Conservation (phyloP, 139 green algal genomes). For the Chlorella sp. region DNA sequence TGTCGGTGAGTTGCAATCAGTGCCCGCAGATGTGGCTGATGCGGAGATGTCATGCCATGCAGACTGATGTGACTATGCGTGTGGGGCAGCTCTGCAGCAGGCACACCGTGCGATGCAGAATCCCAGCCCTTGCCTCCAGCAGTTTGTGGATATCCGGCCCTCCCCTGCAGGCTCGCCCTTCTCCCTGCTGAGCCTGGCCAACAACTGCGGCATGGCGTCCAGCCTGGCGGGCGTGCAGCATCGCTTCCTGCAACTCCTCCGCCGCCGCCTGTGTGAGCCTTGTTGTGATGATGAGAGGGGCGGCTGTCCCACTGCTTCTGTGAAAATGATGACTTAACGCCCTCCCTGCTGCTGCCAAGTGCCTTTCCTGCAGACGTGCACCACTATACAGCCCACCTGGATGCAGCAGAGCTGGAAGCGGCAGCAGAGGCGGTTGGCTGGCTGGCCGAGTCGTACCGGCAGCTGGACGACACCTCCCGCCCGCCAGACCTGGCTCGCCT, state of each 20-base stretch:
- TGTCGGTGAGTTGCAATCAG: conserved; percentile 43
- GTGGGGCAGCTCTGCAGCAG: no score
- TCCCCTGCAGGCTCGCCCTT: conserved; percentile 54
- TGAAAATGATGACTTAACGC: no score
- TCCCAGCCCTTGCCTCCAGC: neutral
- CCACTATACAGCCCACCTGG: conserved; percentile 6
- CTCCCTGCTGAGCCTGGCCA: conserved; percentile 76
- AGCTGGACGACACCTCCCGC: neutral
- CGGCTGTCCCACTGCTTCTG: no score
- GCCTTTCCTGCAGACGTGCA: no score
- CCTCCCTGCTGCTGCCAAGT: no score
- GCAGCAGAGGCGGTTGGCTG: neutral
- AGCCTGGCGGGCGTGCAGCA: conserved; percentile 70
- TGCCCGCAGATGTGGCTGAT: no score
- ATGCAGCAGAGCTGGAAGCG: neutral
- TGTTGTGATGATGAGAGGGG: no score
- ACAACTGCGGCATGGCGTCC: conserved; percentile 78
- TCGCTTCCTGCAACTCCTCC: conserved; percentile 74
- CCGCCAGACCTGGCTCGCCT: neutral
- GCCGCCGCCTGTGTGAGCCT: conserved; percentile 26
- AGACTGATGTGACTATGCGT: no score
- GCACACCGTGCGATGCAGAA: no score
- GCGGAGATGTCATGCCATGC: no score
- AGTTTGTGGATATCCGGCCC: neutral
- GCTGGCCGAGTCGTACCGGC: conserved; percentile 1